Evolutionary conservation across 75 land plant genomes (phyloP).

Genomic region (Sequoiadendron giganteum): DNA sequence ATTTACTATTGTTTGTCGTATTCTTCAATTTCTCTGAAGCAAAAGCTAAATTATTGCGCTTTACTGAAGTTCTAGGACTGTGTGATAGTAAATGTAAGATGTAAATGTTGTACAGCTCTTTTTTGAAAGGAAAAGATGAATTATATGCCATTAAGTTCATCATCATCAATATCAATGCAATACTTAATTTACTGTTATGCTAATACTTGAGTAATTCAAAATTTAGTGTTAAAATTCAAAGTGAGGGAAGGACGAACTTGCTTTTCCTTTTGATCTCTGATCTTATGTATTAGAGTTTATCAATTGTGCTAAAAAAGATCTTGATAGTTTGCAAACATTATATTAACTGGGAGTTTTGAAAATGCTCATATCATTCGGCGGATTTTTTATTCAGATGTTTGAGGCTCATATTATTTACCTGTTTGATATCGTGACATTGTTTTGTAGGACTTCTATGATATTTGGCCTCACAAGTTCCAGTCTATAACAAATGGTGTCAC

Average conservation of each 20-base stretch:
- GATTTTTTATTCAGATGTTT: neutral
- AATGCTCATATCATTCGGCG: neutral
- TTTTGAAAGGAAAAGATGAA: neutral
- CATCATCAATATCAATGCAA: neutral
- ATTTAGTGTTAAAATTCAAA: neutral
- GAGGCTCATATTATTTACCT: neutral
- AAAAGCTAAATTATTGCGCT: neutral
- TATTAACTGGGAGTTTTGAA: neutral
- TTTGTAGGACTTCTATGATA: conserved; percentile 69
- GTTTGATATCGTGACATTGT: neutral
- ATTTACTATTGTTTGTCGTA: neutral
- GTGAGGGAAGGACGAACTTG: neutral
- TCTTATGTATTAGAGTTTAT: neutral
- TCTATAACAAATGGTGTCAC: conserved; percentile 76
- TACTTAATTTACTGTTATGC: neutral
- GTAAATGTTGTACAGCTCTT: neutral
- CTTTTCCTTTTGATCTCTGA: neutral
- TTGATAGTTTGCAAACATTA: neutral
- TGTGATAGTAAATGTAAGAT: neutral
- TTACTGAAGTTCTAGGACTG: neutral
- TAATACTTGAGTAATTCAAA: neutral
- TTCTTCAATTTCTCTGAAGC: neutral
- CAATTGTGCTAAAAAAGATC: neutral
- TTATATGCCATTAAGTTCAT: neutral
- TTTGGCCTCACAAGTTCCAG: conserved; percentile 76